Conservation (phyloP, 805 yeast species). For the Martiniozyma abietophila region DNA sequence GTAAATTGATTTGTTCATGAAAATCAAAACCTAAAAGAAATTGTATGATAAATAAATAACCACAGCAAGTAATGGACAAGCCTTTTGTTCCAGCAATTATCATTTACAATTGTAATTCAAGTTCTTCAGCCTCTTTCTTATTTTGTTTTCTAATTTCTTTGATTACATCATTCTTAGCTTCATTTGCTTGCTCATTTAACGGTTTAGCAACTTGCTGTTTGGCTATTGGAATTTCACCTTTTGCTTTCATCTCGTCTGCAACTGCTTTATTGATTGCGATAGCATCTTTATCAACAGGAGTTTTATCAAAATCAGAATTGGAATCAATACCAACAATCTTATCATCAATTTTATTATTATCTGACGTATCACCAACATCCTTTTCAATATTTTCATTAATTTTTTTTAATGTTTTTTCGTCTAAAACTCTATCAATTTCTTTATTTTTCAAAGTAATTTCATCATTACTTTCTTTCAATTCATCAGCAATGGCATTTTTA, state of each 20-base stretch:
- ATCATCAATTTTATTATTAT: constrained; percentile 6
- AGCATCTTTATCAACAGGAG: constrained; percentile 1
- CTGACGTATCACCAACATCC: constrained; percentile 2
- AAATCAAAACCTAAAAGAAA: too few relatives aligned
- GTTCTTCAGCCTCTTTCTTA: constrained; percentile 1
- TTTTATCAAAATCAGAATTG: neutral
- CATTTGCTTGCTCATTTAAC: constrained; percentile 19
- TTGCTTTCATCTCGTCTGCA: constrained; percentile 18
- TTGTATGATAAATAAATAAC: too few relatives aligned
- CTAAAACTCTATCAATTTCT: constrained; percentile 1
- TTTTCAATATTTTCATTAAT: constrained; percentile 1
- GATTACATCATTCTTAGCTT: constrained; percentile 9
- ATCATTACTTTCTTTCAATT: neutral
- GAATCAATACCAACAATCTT: neutral
- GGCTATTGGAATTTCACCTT: constrained; percentile 19
- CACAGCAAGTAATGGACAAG: too few relatives aligned
- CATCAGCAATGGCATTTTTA: neutral
- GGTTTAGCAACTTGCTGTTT: constrained; percentile 22
- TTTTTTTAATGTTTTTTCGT: neutral
- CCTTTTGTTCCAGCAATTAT: too few relatives aligned
- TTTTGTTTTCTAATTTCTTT: neutral
- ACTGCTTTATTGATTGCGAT: constrained; percentile 15
- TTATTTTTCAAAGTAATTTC: neutral
- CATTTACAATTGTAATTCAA: too few relatives aligned
- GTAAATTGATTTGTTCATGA: too few relatives aligned